These are phyloP conservation scores for Sanghuangporus sanghuang DNA, from an alignment of 1,284 basidiomycete genomes.

Conservation along the genomic window DNA sequence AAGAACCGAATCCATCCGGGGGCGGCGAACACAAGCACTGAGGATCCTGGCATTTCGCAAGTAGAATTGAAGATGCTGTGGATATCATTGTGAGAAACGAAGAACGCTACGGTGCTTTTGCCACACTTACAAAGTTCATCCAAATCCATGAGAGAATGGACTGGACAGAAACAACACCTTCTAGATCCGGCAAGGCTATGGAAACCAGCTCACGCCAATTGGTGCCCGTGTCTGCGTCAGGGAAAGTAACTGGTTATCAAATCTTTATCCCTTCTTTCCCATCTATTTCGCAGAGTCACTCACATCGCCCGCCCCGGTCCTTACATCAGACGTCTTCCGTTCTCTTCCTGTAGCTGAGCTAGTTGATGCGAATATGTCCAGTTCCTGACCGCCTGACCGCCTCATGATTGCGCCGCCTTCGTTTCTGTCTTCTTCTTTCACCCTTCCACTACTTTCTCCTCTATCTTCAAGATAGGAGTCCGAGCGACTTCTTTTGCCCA, in stretches of 20 bases:
- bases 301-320: background rate
- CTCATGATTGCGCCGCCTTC: background rate
- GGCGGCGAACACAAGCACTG: no score
- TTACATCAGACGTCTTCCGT: background rate
- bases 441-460: background rate
- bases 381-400: background rate
- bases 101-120: no score
- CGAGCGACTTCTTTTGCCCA: slow-evolving; percentile 8
- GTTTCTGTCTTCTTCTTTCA: slow-evolving; percentile 5
- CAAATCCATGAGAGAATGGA: background rate
- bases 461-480: background rate
- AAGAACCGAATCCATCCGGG: no score
- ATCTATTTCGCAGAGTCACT: background rate
- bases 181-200: background rate
- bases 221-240: background rate
- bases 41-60: no score
- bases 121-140: background rate
- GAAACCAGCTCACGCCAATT: background rate
- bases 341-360: background rate
- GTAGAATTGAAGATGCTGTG: no score
- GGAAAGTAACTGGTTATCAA: background rate
- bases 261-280: background rate
- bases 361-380: background rate
- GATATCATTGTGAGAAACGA: no score
- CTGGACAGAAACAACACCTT: background rate